Base-by-base conservation (phyloP, 2,329 filamentous ascomycete species). In the Aspergillus melleus region DNA sequence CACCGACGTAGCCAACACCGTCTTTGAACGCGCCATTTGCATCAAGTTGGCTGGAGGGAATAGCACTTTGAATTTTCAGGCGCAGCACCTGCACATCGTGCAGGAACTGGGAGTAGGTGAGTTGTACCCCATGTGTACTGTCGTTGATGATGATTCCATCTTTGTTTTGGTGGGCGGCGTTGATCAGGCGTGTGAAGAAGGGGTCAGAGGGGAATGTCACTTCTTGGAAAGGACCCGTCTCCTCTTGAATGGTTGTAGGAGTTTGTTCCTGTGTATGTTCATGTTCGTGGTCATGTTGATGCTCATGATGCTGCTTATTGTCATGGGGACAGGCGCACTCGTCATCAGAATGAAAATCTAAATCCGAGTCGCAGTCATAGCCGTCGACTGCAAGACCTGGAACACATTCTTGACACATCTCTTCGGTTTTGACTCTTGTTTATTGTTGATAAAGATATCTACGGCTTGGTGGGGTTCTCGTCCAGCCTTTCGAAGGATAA, bases 361-460 rank as follows among this genome's bases (percentile, higher is more conserved):
- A 50, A 54, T 54, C 44, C 19, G 55, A 57, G 55, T 57, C 55
- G 29, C 55, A 57, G 55, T 57, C 55, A 26, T 57, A 57, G 11
- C 49, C 47, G 29, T 57, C 55, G 2, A 51, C 55, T 16, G 32
- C 32, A 36, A 36, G 32, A 36, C 32, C 32, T 6, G 55, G 55
- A 44, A 57, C 49, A 52, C 55, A 57, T 16, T 39, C 55, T 44
- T 57, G 55, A 51, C 55, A 57, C 57, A 59, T 59, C 12, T 53
- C 30, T 62, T 79, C 12, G 32, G 2, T 36, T 36, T 36, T 36
- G n/a, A n/a, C 4, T 36, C 32, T 36, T 36, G 10, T 36, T 16
- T 36, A 10, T 36, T 10, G 10, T 36, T 36, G 32, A 10, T 16
- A 36, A 10, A 3, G 16, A 36, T 12, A 16, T 36, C 32, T 36